Percentiles rank a stretch among this genome's conserved stretches.
These are phyloP conservation scores for Amesomyces nigricolor DNA, from an alignment of 2,329 filamentous ascomycete genomes.

Conservation along the genomic window DNA sequence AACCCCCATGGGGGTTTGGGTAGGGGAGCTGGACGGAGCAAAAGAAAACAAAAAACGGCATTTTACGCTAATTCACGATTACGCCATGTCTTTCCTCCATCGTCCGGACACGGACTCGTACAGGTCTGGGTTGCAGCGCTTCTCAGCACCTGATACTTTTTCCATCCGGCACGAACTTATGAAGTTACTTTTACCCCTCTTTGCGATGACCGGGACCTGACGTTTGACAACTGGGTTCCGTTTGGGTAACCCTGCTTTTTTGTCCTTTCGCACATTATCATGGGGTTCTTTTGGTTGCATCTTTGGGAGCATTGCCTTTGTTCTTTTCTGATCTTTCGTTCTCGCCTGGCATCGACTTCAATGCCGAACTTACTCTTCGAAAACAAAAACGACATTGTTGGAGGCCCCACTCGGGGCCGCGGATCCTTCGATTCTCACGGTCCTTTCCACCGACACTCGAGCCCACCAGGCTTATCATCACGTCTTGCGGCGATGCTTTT, in stretches of 20 bases:
- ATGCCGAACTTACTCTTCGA: neutral
- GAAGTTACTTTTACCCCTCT: constrained; percentile 7
- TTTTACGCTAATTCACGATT: constrained; percentile 30
- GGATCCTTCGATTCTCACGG: constrained; percentile 17
- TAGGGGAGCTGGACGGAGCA: constrained; percentile 3
- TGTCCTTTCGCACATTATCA: constrained; percentile 9
- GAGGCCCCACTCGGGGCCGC: neutral
- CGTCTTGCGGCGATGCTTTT: neutral
- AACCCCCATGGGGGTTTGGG: constrained; percentile 5
- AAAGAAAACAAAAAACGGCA: constrained; percentile 3
- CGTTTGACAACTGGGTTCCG: constrained; percentile 9
- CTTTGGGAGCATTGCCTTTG: constrained; percentile 14
- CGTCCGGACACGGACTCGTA: constrained; percentile 5
- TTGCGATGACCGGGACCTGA: constrained; percentile 10
- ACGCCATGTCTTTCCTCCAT: constrained; percentile 24
- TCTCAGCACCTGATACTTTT: neutral
- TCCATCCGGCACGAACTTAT: constrained; percentile 2
- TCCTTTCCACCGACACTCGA: constrained; percentile 12
- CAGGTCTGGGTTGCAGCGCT: constrained; percentile 20
- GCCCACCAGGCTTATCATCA: neutral
- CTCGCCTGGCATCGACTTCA: neutral
- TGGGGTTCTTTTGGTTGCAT: constrained; percentile 17
- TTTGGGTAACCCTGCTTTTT: constrained; percentile 6
- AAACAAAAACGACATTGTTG: neutral
- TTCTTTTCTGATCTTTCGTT: constrained; percentile 3